phyloP scores from a whole-genome alignment of 2,329 filamentous ascomycete genomes.

The Blumeria hordei region DNA sequence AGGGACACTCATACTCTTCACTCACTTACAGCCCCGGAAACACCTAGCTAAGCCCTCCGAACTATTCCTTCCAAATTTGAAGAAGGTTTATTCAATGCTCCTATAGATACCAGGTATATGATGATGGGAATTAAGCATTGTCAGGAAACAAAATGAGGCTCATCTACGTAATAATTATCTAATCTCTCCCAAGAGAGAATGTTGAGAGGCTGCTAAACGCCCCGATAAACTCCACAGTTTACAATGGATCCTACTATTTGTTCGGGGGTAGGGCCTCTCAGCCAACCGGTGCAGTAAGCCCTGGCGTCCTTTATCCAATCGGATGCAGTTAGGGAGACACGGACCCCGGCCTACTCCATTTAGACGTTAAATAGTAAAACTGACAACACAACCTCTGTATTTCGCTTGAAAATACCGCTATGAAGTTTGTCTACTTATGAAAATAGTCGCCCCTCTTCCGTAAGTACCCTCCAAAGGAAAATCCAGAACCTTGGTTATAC shows the following conservation, averaged over 20 bases:
- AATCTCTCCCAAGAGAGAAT: background rate
- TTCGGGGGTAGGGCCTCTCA: background rate
- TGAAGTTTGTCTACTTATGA: no score
- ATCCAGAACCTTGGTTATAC: no score
- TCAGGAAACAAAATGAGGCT: background rate
- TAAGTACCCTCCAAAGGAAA: no score
- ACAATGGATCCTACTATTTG: background rate
- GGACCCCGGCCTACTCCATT: no score
- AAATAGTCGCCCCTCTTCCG: no score
- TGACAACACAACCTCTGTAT: no score
- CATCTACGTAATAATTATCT: background rate
- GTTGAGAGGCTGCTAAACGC: background rate
- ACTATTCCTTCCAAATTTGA: background rate
- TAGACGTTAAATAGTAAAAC: no score
- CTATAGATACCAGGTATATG: background rate
- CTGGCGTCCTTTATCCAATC: no score
- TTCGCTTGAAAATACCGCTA: no score
- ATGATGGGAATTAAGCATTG: background rate
- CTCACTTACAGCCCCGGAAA: background rate
- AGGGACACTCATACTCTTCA: no score
- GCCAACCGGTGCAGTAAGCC: background rate
- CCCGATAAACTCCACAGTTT: background rate
- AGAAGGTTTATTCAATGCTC: background rate
- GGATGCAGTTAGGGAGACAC: no score
- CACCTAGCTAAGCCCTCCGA: background rate